Evolutionary conservation across 495 filamentous ascomycete species (phyloP).

Genomic region (Aspergillus avenaceus): DNA sequence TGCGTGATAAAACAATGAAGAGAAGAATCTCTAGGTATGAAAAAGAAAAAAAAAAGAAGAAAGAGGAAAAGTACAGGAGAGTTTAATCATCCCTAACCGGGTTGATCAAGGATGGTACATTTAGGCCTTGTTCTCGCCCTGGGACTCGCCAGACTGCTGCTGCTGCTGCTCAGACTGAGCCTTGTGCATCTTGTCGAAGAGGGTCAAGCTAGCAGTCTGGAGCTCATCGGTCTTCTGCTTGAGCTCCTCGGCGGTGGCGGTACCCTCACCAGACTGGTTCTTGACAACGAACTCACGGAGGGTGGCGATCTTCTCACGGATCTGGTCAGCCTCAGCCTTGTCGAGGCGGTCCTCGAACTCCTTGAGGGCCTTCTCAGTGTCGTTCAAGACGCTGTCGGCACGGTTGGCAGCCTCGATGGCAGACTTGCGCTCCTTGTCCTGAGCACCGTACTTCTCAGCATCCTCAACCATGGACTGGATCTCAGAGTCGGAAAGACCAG

Average conservation of each 20-base stretch:
- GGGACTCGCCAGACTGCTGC: constrained; percentile 49
- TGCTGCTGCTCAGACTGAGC: constrained; percentile 70
- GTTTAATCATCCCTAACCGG: constrained; percentile 2
- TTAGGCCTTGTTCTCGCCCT: constrained; percentile 85
- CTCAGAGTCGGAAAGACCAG: constrained; percentile 91
- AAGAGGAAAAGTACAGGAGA: constrained; percentile 29
- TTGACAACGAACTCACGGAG: constrained; percentile 90
- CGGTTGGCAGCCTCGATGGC: constrained; percentile 95
- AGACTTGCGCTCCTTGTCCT: constrained; percentile 94
- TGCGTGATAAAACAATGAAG: constrained; percentile 25
- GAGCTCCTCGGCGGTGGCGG: constrained; percentile 79
- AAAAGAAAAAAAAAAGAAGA: constrained; percentile 12
- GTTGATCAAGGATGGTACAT: constrained; percentile 17
- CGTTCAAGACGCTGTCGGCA: constrained; percentile 91
- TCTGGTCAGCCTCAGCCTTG: constrained; percentile 88
- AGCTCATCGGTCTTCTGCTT: constrained; percentile 98
- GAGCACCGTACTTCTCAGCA: constrained; percentile 91
- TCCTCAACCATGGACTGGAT: constrained; percentile 97
- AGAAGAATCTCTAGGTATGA: constrained; percentile 23
- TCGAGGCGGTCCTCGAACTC: constrained; percentile 94
- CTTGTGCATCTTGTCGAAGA: constrained; percentile 99
- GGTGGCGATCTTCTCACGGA: constrained; percentile 87
- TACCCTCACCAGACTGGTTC: constrained; percentile 89
- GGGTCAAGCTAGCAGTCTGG: constrained; percentile 88
- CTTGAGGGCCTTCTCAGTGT: constrained; percentile 97